These are phyloP conservation scores for Aureobasidium sp. DNA, from an alignment of 2,329 filamentous ascomycete species.

Conservation along the genomic window DNA sequence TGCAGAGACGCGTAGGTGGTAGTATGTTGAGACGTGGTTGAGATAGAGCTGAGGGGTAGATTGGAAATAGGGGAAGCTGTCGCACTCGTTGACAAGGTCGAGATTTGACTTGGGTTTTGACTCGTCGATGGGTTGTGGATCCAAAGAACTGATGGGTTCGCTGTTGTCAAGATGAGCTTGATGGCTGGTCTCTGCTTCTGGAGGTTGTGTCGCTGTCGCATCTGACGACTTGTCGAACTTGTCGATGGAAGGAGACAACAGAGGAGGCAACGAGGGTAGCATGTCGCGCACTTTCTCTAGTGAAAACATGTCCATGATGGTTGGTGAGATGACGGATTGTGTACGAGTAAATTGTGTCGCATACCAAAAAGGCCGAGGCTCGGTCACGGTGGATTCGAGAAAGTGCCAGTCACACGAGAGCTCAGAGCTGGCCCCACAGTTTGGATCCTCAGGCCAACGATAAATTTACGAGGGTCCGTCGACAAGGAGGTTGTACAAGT, in stretches of 20 bases:
- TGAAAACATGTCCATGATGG: constrained; percentile 26
- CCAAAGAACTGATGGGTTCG: constrained; percentile 2
- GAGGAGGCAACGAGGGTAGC: constrained; percentile 25
- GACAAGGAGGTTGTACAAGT: not conserved
- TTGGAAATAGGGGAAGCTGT: constrained; percentile 68
- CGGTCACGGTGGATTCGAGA: not conserved
- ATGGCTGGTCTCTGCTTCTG: not conserved
- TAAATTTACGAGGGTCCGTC: not conserved
- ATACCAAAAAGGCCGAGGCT: constrained; percentile 8
- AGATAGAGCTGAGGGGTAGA: constrained; percentile 52
- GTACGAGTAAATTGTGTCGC: not conserved
- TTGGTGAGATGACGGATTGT: not conserved
- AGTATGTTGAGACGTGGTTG: constrained; percentile 41
- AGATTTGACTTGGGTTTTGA: constrained; percentile 40
- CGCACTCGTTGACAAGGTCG: constrained; percentile 51
- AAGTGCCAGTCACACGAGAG: not conserved
- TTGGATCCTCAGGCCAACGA: not conserved
- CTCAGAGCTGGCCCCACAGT: constrained; percentile 6
- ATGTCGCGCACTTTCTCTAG: constrained; percentile 26
- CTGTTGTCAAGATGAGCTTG: not conserved
- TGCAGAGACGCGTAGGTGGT: constrained; percentile 60
- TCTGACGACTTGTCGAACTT: constrained; percentile 19
- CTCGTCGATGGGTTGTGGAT: constrained; percentile 25
- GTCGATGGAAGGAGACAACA: constrained; percentile 13
- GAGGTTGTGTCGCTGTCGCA: constrained; percentile 15